Evolutionary conservation across 2,329 filamentous ascomycete genomes (phyloP).

Genomic region (Penicillium sp.): DNA sequence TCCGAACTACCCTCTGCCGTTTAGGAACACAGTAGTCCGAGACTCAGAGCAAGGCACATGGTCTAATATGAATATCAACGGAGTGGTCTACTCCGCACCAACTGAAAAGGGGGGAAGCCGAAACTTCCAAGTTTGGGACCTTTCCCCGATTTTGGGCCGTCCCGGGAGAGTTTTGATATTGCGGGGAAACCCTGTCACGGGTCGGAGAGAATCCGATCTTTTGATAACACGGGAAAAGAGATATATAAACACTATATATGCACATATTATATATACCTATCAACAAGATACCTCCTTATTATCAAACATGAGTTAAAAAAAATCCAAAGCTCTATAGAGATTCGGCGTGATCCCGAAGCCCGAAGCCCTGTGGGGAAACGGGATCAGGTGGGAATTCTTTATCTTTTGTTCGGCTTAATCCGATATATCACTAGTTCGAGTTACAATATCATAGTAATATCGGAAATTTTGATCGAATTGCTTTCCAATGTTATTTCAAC

Average conservation of each 20-base stretch:
- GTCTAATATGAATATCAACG: slow-evolving; percentile 1
- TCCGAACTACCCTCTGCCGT: neutral
- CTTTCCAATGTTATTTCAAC: neutral
- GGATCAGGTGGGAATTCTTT: neutral
- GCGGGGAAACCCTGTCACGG: neutral
- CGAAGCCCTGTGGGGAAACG: neutral
- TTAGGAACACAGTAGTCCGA: slow-evolving; percentile 12
- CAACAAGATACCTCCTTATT: neutral
- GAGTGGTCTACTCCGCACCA: slow-evolving; percentile 19
- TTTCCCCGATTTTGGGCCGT: neutral
- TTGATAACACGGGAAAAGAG: neutral
- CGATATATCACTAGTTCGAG: neutral
- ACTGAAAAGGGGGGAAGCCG: neutral
- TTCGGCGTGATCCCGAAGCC: neutral
- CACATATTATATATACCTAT: neutral
- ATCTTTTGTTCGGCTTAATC: neutral
- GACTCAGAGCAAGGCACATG: neutral
- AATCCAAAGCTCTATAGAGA: neutral
- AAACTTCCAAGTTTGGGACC: slow-evolving; percentile 2
- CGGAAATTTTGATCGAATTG: neutral
- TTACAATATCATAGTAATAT: neutral
- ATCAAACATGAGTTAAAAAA: neutral
- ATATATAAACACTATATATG: neutral
- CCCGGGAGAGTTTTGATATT: slow-evolving; percentile 1
- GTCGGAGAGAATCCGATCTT: neutral